Evolutionary conservation across 139 green algal species (phyloP), one percentile per base, ranked within the genome.

Genomic region (Eudorina sp.): DNA sequence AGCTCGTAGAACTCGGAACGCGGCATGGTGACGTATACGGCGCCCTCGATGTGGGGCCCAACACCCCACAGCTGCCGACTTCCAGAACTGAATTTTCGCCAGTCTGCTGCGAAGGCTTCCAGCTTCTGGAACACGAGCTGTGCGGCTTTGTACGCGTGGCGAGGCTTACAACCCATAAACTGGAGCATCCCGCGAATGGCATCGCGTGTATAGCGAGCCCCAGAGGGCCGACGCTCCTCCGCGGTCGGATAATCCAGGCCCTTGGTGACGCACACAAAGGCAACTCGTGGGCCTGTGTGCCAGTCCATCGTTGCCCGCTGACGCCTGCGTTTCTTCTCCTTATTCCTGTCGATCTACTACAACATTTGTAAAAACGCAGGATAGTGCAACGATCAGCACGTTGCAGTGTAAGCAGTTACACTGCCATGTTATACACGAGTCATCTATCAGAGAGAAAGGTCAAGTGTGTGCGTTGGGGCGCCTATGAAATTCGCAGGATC

Each of bases 121-220:
- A 88, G 68, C 25, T 88, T 88, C 36, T 81, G 68, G 34, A 90
- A 92, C 5, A 90, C 40, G 36, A 88, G 45, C 23, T 83, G 46
- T 0, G 68, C 68, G 0, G 78, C 83, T 87, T 97, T 97, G 86
- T 96, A 77, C 11, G 95, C 95, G 18, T 95, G 88, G 2, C 95
- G 90, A 1, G 94, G 93, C 77, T 98, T 98, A 90, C 92, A 96
- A 11, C 96, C 96, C 88, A 97, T 94, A 27, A 95, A 84, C 83
- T 95, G 94, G 45, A 98, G 90, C n/a, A 94, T 91, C 27, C 78
- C 91, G 3, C 91, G 92, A 36, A 98, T 83, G 27, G 88, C 72
- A 60, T 94, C 94, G 31, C 89, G 81, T 2, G 96, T 98, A 91
- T 98, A 98, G 45, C 94, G 83, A 3, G 88, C 70, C 2, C 91